Evolutionary conservation across 176 grass and related monocot species (phyloP), one percentile per base, ranked within the genome.

Genomic region (Tillandsia fasciculata): DNA sequence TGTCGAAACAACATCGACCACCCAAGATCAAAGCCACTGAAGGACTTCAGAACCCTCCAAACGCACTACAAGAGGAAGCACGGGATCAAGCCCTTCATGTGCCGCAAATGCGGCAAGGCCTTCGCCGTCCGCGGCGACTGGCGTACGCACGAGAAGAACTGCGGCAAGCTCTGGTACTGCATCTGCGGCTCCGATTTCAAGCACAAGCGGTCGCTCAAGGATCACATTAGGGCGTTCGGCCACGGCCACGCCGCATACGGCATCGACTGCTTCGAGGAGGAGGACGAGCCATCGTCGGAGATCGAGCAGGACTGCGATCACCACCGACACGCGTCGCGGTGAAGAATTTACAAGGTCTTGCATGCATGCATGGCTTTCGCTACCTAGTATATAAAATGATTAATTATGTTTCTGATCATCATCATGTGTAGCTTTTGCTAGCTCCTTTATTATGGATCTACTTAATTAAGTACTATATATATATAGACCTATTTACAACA

Each of bases 131-230:
- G 89, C 76, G 89, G 89, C 70, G 89, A 92, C 89, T 92, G 89
- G 89, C 85, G 89, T 56, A 92, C 89, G 4, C 89, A 92, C 82
- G 89, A 92, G 82, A 92, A 92, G 85, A 92, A 92, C 89, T 92
- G 89, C 82, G 89, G 89, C 89, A 92, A 83, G 82, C 89, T 92
- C 80, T 92, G 89, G 89, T 92, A 92, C 89, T 92, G 89, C 77
- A 57, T 78, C 56, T 92, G 89, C 76, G 89, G 89, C 5, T 92
- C 89, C 67, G 89, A 92, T 85, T 92, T 92, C 89, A 92, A 92
- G 82, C 89, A 92, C 82, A 92, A 92, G 82, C 70, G 89, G 2
- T 92, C 89, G 1, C 85, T 92, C 56, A 92, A 92, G 85, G 89
- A 92, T 50, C 89, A 92, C 77, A 85, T 92, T 77, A 69, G 81